phyloP scores from a whole-genome alignment of 2,329 filamentous ascomycete genomes.

The Penicillium verrucosum region DNA sequence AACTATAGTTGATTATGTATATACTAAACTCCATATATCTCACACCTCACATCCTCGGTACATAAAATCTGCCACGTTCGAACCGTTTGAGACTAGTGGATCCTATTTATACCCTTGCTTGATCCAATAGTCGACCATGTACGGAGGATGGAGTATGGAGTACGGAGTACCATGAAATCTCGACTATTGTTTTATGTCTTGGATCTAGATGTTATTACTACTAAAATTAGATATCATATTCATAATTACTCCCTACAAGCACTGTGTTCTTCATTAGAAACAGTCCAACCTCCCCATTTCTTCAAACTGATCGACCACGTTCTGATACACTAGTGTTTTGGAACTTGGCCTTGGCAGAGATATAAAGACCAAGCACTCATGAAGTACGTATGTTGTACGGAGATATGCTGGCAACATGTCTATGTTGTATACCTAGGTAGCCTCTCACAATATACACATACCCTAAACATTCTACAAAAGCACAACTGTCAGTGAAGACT shows the following conservation, averaged over 20 bases:
- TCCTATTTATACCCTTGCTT: conserved; percentile 6
- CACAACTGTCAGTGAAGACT: conserved; percentile 20
- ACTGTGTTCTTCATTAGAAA: neutral
- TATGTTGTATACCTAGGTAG: neutral
- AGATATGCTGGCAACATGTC: neutral
- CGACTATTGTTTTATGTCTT: neutral
- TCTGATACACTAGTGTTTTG: neutral
- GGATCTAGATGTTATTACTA: neutral
- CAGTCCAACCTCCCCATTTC: neutral
- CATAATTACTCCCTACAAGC: neutral
- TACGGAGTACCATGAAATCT: neutral
- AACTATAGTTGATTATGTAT: neutral
- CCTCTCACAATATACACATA: too few relatives aligned
- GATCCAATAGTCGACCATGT: neutral
- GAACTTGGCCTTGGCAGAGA: neutral
- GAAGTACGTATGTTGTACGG: neutral
- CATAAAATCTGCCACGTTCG: neutral
- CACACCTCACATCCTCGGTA: neutral
- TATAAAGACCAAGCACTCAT: neutral
- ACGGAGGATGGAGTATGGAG: neutral
- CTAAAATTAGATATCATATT: neutral
- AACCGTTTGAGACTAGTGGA: neutral
- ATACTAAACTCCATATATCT: neutral
- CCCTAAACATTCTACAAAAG: neutral
- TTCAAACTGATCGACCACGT: neutral